Evolutionary conservation across 129 eudicot genomes (phyloP).

Genomic region (Ambrosia artemisiifolia): DNA sequence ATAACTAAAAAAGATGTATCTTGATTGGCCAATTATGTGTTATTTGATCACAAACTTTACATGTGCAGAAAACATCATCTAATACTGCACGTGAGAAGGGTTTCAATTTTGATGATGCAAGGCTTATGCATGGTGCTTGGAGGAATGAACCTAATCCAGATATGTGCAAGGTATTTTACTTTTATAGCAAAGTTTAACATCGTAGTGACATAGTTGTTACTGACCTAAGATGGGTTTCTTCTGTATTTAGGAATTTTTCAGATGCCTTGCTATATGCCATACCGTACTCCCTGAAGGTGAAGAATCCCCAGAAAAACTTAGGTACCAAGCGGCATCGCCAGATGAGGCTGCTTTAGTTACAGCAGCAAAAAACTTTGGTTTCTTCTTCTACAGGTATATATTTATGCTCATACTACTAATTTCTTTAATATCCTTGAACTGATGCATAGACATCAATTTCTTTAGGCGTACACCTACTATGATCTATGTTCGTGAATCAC

Average conservation of each 20-base stretch:
- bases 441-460: slow-evolving; percentile 13
- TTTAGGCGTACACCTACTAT: slow-evolving; percentile 91
- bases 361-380: slow-evolving; percentile 98
- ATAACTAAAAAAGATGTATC: slow-evolving; percentile 10
- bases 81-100: slow-evolving; percentile 72
- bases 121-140: slow-evolving; percentile 99
- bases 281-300: slow-evolving; percentile 99
- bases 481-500: slow-evolving; percentile 94
- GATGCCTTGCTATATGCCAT: slow-evolving; percentile 99
- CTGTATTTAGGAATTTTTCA: slow-evolving; percentile 79
- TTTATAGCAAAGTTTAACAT: not conserved
- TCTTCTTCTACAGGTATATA: slow-evolving; percentile 85
- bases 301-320: slow-evolving; percentile 85
- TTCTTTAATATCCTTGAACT: slow-evolving; percentile 5
- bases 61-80: slow-evolving; percentile 57
- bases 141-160: slow-evolving; percentile 96
- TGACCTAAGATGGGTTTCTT: slow-evolving; percentile 11
- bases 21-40: slow-evolving; percentile 6
- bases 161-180: slow-evolving; percentile 67
- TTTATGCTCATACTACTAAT: not conserved
- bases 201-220: not conserved
- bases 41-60: slow-evolving; percentile 17
- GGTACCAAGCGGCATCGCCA: slow-evolving; percentile 98
- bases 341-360: slow-evolving; percentile 96
- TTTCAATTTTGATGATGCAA: slow-evolving; percentile 86